Percentiles rank a stretch among this genome's conserved stretches.
Evolutionary conservation across 2,329 filamentous ascomycete species (phyloP).

Genomic region (Chaetomium strumarium): DNA sequence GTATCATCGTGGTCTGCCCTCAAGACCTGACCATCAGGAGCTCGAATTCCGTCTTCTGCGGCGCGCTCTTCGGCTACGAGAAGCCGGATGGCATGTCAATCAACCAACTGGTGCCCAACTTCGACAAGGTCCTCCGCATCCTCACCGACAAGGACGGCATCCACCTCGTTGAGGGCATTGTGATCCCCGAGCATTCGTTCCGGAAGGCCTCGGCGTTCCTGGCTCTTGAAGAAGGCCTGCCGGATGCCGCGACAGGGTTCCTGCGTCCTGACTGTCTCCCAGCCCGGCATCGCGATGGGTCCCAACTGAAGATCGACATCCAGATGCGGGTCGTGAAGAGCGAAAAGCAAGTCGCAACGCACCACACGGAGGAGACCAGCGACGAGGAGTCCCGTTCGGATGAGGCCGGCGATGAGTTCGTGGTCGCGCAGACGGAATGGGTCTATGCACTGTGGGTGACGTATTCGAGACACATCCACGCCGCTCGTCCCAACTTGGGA

Average conservation of each 20-base stretch:
- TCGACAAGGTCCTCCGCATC: slow-evolving; percentile 75
- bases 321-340: slow-evolving; percentile 96
- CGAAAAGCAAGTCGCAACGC: slow-evolving; percentile 59
- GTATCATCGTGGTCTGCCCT: slow-evolving; percentile 88
- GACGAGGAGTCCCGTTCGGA: slow-evolving; percentile 46
- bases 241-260: slow-evolving; percentile 73
- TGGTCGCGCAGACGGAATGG: slow-evolving; percentile 59
- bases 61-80: slow-evolving; percentile 83
- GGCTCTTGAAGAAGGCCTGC: slow-evolving; percentile 73
- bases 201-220: slow-evolving; percentile 80
- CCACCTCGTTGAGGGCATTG: slow-evolving; percentile 82
- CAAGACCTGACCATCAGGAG: slow-evolving; percentile 74
- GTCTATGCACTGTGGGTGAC: slow-evolving; percentile 97
- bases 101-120: slow-evolving; percentile 75
- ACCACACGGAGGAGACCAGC: slow-evolving; percentile 56
- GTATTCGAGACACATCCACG: slow-evolving; percentile 88
- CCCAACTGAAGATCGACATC: slow-evolving; percentile 87
- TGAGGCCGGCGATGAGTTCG: slow-evolving; percentile 39
- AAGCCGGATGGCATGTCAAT: slow-evolving; percentile 76
- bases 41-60: slow-evolving; percentile 91
- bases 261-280: slow-evolving; percentile 76
- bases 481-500: slow-evolving; percentile 54
- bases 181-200: slow-evolving; percentile 94
- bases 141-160: slow-evolving; percentile 84
- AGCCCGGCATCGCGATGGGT: slow-evolving; percentile 83